phyloP scores from a whole-genome alignment of 2,329 filamentous ascomycete species.

The Aspergillus melleus region DNA sequence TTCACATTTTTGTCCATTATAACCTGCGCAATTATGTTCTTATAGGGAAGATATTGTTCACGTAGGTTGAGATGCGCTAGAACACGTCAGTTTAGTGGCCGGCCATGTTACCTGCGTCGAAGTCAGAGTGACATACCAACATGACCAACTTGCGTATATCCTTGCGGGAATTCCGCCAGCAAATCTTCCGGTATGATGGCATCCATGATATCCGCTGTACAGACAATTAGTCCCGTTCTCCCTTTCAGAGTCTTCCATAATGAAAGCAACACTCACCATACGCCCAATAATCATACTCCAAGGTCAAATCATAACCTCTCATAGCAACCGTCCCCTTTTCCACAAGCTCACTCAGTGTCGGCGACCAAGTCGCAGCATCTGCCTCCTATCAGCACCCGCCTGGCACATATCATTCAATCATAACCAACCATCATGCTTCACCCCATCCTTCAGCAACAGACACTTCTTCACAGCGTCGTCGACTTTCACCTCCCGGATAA shows the following conservation, averaged over 20 bases:
- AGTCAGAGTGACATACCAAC: slow-evolving; percentile 58
- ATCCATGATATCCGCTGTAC: slow-evolving; percentile 73
- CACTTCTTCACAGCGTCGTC: slow-evolving; percentile 45
- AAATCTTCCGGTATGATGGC: slow-evolving; percentile 78
- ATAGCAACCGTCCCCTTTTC: slow-evolving; percentile 68
- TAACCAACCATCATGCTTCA: slow-evolving; percentile 43
- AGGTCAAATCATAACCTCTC: slow-evolving; percentile 70
- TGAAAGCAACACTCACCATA: slow-evolving; percentile 58
- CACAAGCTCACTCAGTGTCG: slow-evolving; percentile 67
- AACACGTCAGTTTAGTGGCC: slow-evolving; percentile 14
- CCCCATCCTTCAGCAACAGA: slow-evolving; percentile 38
- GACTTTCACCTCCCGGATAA: slow-evolving; percentile 58
- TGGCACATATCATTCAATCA: too few relatives aligned
- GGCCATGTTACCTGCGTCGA: neutral
- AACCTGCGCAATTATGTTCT: slow-evolving; percentile 79
- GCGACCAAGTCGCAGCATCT: slow-evolving; percentile 76
- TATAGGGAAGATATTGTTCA: slow-evolving; percentile 80
- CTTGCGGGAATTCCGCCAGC: slow-evolving; percentile 76
- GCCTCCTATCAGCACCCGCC: slow-evolving; percentile 17
- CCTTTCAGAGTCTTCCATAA: neutral
- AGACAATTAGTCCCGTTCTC: slow-evolving; percentile 4
- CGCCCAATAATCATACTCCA: slow-evolving; percentile 85
- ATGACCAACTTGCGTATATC: slow-evolving; percentile 87
- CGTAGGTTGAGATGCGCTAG: slow-evolving; percentile 87
- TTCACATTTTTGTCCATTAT: slow-evolving; percentile 84